phyloP scores from a whole-genome alignment of 2,329 filamentous ascomycete species.

The Lachnellula cervina region DNA sequence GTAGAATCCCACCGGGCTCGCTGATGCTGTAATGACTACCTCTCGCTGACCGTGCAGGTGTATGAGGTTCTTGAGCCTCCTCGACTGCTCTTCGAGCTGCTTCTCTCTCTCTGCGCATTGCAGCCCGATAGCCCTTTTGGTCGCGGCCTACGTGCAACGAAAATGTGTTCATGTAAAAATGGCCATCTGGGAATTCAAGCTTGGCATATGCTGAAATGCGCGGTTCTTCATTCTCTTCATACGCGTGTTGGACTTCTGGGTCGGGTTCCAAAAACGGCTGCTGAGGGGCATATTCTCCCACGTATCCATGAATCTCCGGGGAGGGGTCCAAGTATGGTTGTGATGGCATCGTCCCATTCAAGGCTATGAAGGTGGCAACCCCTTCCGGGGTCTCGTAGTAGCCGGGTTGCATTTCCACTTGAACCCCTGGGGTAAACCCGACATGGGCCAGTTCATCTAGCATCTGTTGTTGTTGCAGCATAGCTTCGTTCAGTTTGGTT shows the following conservation, averaged over 20 bases:
- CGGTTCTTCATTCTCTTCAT: not conserved
- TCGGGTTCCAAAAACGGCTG: not conserved
- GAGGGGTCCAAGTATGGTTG: constrained; percentile 16
- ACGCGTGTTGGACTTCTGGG: not conserved
- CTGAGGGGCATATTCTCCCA: not conserved
- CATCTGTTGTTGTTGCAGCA: no score
- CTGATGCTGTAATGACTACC: constrained; percentile 48
- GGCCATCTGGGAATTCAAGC: constrained; percentile 68
- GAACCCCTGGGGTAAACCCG: not conserved
- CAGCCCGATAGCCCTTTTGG: constrained; percentile 53
- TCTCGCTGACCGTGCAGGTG: constrained; percentile 45
- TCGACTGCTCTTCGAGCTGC: constrained; percentile 42
- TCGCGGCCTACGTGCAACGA: constrained; percentile 70
- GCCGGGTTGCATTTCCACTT: not conserved
- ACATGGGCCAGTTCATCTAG: no score
- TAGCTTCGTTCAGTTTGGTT: no score
- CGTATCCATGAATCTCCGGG: constrained; percentile 8
- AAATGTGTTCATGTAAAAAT: constrained; percentile 74
- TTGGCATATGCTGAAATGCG: constrained; percentile 46
- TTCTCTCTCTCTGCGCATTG: constrained; percentile 41
- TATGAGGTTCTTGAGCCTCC: constrained; percentile 41
- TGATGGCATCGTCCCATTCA: not conserved
- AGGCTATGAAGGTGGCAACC: not conserved
- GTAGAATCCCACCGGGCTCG: constrained; percentile 64
- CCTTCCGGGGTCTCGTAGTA: not conserved